phyloP scores from a whole-genome alignment of 2,329 filamentous ascomycete genomes.

The Penicillium sp. region DNA sequence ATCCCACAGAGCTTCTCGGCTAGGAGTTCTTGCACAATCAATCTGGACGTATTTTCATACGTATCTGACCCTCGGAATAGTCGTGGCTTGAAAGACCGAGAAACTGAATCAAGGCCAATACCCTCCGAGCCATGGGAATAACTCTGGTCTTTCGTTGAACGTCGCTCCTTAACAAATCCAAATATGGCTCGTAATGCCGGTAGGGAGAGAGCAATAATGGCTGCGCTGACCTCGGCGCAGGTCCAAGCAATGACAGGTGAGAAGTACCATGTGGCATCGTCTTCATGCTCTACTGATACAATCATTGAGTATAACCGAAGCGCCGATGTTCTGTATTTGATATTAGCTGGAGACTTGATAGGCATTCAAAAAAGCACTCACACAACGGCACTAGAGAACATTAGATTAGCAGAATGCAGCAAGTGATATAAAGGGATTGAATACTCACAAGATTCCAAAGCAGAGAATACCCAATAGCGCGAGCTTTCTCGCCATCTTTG shows the following conservation, averaged over 20 bases:
- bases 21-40: conserved; percentile 1
- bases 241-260: conserved; percentile 21
- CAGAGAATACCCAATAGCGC: conserved; percentile 10
- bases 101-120: background rate
- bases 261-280: conserved; percentile 23
- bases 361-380: background rate
- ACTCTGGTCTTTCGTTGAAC: conserved; percentile 2
- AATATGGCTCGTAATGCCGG: conserved; percentile 12
- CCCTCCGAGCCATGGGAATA: background rate
- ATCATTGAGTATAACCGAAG: conserved; percentile 22
- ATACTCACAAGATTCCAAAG: conserved; percentile 18
- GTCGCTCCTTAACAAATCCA: conserved; percentile 16
- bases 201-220: conserved; percentile 21
- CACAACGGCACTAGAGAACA: background rate
- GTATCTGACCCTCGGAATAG: background rate
- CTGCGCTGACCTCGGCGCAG: conserved; percentile 16
- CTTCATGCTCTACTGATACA: conserved; percentile 4
- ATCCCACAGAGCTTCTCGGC: conserved; percentile 7
- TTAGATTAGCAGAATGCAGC: background rate
- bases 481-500: conserved; percentile 13
- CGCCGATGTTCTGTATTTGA: conserved; percentile 13
- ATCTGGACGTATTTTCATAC: conserved; percentile 1
- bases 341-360: background rate
- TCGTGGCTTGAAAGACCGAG: background rate
- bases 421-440: background rate